Base-by-base conservation (phyloP, 371 early-diverging fungal species). In the Thermomucor indicae-seudaticae region DNA sequence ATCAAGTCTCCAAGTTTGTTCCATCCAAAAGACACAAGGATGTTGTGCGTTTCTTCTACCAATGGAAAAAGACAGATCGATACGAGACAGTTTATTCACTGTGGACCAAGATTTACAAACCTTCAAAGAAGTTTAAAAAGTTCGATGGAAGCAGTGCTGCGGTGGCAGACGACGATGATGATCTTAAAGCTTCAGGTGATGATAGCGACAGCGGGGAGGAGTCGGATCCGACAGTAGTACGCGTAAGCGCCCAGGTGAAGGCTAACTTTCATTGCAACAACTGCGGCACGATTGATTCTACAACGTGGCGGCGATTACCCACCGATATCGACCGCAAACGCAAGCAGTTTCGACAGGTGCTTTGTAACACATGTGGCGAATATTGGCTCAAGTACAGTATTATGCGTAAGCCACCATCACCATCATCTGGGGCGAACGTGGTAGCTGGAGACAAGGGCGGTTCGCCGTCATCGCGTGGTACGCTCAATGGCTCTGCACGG, bases 381-480 rank as follows among this genome's bases (percentile, higher is more conserved):
- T 79, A 81, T 59, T 91, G 88, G 90, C 63, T 84, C 14, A 86
- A 85, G 30, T 92, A 92, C 58, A 86, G 79, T 6, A 53, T 62
- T 3, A 78, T 78, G 57, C 82, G 72, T n/a, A 67, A 25, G 52
- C 24, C 38, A 38, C 7, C 38, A n/a, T n/a, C n/a, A n/a, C n/a
- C n/a, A n/a, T n/a, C n/a, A n/a, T n/a, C n/a, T n/a, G n/a, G n/a
- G 2, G 43, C 24, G 16, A 25, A 10, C 25, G 6, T 28, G 25
- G 43, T 14, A 37, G 5, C 32, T 32, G 14, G 37, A 37, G 37
- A 19, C 37, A 37, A 37, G 11, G 37, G 37, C 10, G 16, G 37
- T 19, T 5, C 19, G 37, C 16, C 3, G 5, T 16, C 5, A 37
- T 37, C 37, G 16, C 14, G 14, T 37, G 37, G 37, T 16, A 37